Evolutionary conservation across 306 rosid genomes (phyloP).

Genomic region (Quercus wislizeni): DNA sequence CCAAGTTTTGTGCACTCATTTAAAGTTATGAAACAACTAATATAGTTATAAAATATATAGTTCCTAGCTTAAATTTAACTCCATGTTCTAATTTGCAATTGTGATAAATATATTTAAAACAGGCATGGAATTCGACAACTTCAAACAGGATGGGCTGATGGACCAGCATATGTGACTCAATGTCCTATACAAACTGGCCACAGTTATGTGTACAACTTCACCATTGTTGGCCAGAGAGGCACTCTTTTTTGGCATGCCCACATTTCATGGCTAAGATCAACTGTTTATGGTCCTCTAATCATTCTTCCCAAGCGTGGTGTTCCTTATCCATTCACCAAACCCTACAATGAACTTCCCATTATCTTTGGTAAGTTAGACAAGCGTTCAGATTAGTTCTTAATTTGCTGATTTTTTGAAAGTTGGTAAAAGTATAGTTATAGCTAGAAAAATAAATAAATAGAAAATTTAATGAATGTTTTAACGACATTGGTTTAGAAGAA

Average conservation of each 20-base stretch:
- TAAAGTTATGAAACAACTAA: not conserved
- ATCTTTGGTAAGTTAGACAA: constrained; percentile 26
- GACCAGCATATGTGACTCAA: constrained; percentile 68
- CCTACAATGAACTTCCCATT: constrained; percentile 44
- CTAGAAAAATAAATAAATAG: no score
- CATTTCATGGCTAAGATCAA: constrained; percentile 61
- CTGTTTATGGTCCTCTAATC: constrained; percentile 56
- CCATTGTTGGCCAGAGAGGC: constrained; percentile 59
- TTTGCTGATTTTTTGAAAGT: no score
- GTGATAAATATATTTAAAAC: not conserved
- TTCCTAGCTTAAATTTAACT: not conserved
- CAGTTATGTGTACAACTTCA: constrained; percentile 63
- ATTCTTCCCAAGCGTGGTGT: constrained; percentile 50
- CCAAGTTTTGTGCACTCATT: not conserved
- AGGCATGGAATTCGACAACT: constrained; percentile 77
- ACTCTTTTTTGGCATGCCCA: constrained; percentile 77
- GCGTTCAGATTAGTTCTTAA: no score
- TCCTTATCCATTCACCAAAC: constrained; percentile 41
- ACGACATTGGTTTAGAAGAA: no score
- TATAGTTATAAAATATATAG: not conserved
- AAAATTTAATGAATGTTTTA: no score
- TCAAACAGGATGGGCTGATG: constrained; percentile 64
- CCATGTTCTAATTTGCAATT: not conserved
- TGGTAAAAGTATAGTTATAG: no score
- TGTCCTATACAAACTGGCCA: constrained; percentile 67